Percentiles rank a stretch among this genome's conserved stretches.
These are phyloP conservation scores for Fusarium pseudoanthophilum DNA, from an alignment of 2,329 filamentous ascomycete species.

Conservation along the genomic window DNA sequence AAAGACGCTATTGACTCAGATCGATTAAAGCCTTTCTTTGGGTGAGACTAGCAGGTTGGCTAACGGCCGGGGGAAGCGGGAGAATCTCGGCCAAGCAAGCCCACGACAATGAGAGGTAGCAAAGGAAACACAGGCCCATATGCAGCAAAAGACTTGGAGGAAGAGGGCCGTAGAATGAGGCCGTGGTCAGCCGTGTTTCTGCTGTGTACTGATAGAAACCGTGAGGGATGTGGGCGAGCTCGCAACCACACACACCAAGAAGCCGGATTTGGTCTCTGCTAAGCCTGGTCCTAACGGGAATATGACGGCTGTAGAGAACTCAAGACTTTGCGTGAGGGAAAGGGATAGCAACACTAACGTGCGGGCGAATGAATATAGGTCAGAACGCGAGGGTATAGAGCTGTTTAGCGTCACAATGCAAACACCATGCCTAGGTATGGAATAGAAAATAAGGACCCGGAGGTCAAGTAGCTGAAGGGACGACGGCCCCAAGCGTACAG, in stretches of 20 bases:
- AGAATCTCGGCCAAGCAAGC: conserved; percentile 3
- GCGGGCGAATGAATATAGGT: not conserved
- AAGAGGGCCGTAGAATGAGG: conserved; percentile 6
- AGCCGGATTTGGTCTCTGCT: conserved; percentile 41
- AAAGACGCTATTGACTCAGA: conserved; percentile 18
- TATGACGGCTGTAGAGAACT: conserved; percentile 24
- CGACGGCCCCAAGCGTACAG: not conserved
- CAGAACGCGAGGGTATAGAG: not conserved
- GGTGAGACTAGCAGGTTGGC: conserved; percentile 12
- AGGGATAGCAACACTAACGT: not conserved
- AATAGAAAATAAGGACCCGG: not conserved
- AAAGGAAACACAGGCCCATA: not conserved
- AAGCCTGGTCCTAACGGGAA: conserved; percentile 29
- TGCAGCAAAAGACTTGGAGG: not conserved
- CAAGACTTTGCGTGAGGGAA: conserved; percentile 7
- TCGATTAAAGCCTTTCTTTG: conserved; percentile 9
- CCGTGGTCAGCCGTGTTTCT: conserved; percentile 5
- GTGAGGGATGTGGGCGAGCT: conserved; percentile 10
- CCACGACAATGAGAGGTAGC: not conserved
- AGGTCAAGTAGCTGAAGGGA: conserved; percentile 1
- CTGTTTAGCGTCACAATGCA: not conserved
- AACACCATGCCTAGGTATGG: not conserved
- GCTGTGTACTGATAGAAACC: conserved; percentile 13
- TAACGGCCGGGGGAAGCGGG: not conserved
- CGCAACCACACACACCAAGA: conserved; percentile 23